A percentile compares a stretch with the other conserved stretches of the same genome.
phyloP scores from a whole-genome alignment of 305 asterid species.

The Rubia tinctorum region DNA sequence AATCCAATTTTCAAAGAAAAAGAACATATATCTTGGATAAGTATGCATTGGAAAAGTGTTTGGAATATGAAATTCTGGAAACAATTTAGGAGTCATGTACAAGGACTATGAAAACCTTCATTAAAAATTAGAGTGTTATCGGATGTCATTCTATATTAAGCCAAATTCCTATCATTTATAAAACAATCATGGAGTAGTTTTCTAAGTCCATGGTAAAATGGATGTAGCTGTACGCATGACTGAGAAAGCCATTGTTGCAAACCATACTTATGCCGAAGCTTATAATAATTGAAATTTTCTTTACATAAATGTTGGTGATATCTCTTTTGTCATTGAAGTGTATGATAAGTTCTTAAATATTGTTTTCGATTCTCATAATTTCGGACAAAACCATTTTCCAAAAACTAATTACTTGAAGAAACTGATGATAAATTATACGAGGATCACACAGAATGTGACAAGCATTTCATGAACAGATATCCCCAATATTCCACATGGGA shows the following conservation, averaged over 20 bases:
- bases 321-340: conserved; percentile 44
- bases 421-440: conserved; percentile 70
- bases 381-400: conserved; percentile 87
- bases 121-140: conserved; percentile 95
- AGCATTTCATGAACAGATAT: no score
- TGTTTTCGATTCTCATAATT: conserved; percentile 89
- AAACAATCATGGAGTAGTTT: conserved; percentile 98
- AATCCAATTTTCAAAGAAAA: no score
- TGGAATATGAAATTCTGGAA: no score
- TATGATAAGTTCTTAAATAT: conserved; percentile 97
- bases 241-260: conserved; percentile 94
- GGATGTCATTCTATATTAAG: no score
- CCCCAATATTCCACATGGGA: no score
- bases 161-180: conserved; percentile 93
- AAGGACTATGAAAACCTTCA: conserved; percentile 98
- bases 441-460: conserved; percentile 99
- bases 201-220: conserved; percentile 85
- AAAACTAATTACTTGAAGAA: conserved; percentile 98
- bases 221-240: conserved; percentile 97
- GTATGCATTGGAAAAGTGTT: no score
- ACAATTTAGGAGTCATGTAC: conserved; percentile 95
- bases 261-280: conserved; percentile 98
- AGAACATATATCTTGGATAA: no score
- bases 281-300: conserved; percentile 82
- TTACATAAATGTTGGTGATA: neutral